Percentiles rank a stretch among this genome's conserved stretches.
phyloP scores from a whole-genome alignment of 768 basidiomycete genomes.

The Kwoniella europaea region DNA sequence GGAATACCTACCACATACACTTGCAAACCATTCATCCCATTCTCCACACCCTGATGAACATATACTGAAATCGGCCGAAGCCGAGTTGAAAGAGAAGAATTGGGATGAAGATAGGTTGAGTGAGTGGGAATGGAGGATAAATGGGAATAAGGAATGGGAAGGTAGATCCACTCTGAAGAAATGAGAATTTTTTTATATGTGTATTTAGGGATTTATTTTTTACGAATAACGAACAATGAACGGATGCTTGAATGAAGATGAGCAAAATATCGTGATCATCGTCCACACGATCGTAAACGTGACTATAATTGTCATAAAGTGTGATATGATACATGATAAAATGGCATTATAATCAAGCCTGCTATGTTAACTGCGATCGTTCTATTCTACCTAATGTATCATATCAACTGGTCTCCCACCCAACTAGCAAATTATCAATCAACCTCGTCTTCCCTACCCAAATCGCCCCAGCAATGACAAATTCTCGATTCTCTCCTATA shows the following conservation, averaged over 20 bases:
- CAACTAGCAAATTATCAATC: constrained; percentile 90
- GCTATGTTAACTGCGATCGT: no score
- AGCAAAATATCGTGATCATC: no score
- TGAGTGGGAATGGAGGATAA: constrained; percentile 66
- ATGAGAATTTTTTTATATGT: no score
- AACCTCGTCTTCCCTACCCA: constrained; percentile 84
- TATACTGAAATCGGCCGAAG: constrained; percentile 62
- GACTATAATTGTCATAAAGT: no score
- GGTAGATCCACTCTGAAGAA: constrained; percentile 22
- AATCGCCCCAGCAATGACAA: constrained; percentile 83
- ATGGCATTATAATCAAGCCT: no score
- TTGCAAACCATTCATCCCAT: constrained; percentile 55
- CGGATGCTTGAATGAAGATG: no score
- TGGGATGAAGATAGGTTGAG: constrained; percentile 69
- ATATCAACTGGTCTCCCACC: constrained; percentile 46
- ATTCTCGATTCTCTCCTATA: constrained; percentile 58
- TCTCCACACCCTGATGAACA: constrained; percentile 51
- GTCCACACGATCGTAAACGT: no score
- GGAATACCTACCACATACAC: constrained; percentile 66
- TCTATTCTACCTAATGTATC: no score
- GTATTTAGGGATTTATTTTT: no score
- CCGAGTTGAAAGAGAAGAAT: constrained; percentile 62
- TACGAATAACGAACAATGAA: no score
- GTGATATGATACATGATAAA: no score
- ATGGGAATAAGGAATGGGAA: constrained; percentile 60